A percentile compares a stretch with the other conserved stretches of the same genome.
These are phyloP conservation scores for Cladosporium sp. DNA, from an alignment of 2,329 filamentous ascomycete species.

Conservation along the genomic window DNA sequence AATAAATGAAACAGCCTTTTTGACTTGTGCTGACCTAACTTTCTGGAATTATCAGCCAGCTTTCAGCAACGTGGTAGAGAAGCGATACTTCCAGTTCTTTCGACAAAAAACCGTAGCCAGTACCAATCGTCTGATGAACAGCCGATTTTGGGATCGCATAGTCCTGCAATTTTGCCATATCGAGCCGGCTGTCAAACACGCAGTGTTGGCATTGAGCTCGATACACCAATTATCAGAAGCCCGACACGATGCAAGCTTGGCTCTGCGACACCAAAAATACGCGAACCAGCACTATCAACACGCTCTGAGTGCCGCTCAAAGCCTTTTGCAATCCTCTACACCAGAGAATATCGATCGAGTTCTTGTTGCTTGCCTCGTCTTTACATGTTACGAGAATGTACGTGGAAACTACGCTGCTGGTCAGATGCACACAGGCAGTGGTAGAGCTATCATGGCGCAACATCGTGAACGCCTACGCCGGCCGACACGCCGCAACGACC, in stretches of 20 bases:
- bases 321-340: conserved; percentile 3
- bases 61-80: conserved; percentile 1
- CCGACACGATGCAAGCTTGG: neutral
- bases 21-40: neutral
- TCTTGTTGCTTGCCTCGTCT: conserved; percentile 15
- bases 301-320: conserved; percentile 7
- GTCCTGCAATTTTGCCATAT: conserved; percentile 7
- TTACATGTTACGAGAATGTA: conserved; percentile 14
- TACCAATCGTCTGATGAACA: conserved; percentile 9
- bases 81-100: conserved; percentile 9
- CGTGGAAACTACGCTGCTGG: conserved; percentile 16
- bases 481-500: conserved; percentile 14
- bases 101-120: neutral
- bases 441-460: conserved; percentile 10
- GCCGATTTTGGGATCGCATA: conserved; percentile 6
- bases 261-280: conserved; percentile 11
- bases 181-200: conserved; percentile 8
- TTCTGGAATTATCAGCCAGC: neutral
- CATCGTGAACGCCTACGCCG: conserved; percentile 5
- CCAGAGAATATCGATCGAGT: conserved; percentile 15
- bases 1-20: too few relatives aligned
- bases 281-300: conserved; percentile 15
- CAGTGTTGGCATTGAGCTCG: conserved; percentile 8
- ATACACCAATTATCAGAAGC: conserved; percentile 8
- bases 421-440: conserved; percentile 16